These are phyloP conservation scores for Thelonectria blattea DNA, from an alignment of 2,329 filamentous ascomycete species.

Conservation along the genomic window DNA sequence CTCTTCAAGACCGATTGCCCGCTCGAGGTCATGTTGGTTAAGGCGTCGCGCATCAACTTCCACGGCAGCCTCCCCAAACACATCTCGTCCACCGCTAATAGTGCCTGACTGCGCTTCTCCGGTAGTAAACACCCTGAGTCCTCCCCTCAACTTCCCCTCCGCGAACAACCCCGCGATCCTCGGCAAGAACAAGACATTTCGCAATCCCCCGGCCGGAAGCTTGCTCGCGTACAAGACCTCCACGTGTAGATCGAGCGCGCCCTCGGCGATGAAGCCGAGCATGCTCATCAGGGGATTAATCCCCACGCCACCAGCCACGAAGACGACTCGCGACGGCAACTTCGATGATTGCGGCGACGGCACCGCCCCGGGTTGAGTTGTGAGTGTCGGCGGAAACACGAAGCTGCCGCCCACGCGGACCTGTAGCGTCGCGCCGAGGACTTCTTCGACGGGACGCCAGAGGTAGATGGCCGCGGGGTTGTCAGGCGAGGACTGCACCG, in stretches of 20 bases:
- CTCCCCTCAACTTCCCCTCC: slow-evolving; percentile 46
- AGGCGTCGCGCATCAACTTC: slow-evolving; percentile 49
- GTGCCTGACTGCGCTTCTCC: slow-evolving; percentile 20
- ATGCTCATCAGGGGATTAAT: slow-evolving; percentile 84
- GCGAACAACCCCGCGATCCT: slow-evolving; percentile 52
- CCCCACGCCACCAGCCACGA: slow-evolving; percentile 82
- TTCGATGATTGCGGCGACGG: too few relatives aligned
- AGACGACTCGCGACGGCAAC: slow-evolving; percentile 59
- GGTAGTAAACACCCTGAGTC: slow-evolving; percentile 56
- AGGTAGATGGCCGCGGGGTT: slow-evolving; percentile 81
- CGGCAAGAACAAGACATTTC: slow-evolving; percentile 58
- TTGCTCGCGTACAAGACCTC: slow-evolving; percentile 68
- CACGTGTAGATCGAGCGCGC: slow-evolving; percentile 48
- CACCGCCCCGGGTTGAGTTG: too few relatives aligned
- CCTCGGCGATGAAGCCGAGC: slow-evolving; percentile 61
- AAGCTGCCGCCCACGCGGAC: slow-evolving; percentile 84
- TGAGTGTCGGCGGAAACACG: slow-evolving; percentile 43
- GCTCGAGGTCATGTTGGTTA: slow-evolving; percentile 47
- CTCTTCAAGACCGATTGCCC: slow-evolving; percentile 44
- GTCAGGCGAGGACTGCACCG: slow-evolving; percentile 72
- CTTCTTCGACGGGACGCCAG: slow-evolving; percentile 63
- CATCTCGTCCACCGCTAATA: background rate
- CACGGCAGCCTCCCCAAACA: slow-evolving; percentile 11
- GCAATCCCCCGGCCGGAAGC: slow-evolving; percentile 38
- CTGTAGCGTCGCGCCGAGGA: slow-evolving; percentile 63